Base-by-base conservation (phyloP, 164 flowering plant genomes). In the Berberis thunbergii region DNA sequence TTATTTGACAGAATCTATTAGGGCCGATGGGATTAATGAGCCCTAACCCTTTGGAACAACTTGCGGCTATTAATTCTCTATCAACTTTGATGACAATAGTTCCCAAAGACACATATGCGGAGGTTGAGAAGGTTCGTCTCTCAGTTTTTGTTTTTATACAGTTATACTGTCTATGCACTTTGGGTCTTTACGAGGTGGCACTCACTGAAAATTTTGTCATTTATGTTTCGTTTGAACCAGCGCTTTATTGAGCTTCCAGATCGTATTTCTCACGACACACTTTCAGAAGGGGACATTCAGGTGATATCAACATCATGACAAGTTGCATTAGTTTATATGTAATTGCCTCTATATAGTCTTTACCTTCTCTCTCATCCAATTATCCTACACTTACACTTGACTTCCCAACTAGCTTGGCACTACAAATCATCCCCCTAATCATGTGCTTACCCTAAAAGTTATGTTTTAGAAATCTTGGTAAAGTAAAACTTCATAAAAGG, bases 201-300 rank as follows among this genome's bases (percentile, higher is more conserved):
- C 26, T 26, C 0, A 26, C 26, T 26, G 13, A 54, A 26, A 44
- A 52, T 45, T 43, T 48, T 41, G 45, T 66, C 45, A 46, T 12
- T 44, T 44, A 11, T 61, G 54, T 66, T 1, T 72, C 70, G 43
- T 8, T 56, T 56, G 64, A 67, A 12, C 43, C 96, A 95, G 99
- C 80, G 82, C 72, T 77, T 95, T 70, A 69, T 61, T 59, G 73
- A 69, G 69, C 86, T 82, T 72, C 91, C 92, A 55, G 96, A 86
- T 43, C 81, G 78, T 54, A 7, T 6, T 65, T 79, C 77, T 43
- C 99, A 95, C 74, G 86, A 91, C 79, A 59, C 56, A 62, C 88
- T 95, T 63, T 82, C 99, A 7, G 87, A 81, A 68, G 82, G 62
- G 76, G 99, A 89, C 50, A 78, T 95, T 78, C 84, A 80, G 96